Conservation (phyloP, 2,329 filamentous ascomycete genomes). For the Stemphylium beticola region DNA sequence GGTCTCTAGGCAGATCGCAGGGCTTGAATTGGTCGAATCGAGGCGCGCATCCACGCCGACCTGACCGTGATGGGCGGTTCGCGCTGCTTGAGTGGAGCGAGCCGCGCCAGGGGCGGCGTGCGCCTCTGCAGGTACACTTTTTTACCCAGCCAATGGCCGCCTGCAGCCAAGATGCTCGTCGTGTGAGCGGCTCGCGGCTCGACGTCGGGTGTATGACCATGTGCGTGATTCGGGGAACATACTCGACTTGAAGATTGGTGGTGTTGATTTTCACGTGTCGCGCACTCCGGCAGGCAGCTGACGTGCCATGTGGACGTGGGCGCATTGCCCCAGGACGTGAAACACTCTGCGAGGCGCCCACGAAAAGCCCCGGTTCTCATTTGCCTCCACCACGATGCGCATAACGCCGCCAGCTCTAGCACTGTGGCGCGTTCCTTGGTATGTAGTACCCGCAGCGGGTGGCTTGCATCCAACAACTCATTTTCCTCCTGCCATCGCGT, state of each 20-base stretch:
- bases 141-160: slow-evolving; percentile 16
- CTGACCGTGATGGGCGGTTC: slow-evolving; percentile 28
- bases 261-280: background rate
- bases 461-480: slow-evolving; percentile 14
- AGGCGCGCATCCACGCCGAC: slow-evolving; percentile 24
- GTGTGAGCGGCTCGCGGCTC: background rate
- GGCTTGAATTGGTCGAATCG: slow-evolving; percentile 38
- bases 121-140: slow-evolving; percentile 34
- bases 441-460: slow-evolving; percentile 17
- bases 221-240: background rate
- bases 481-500: background rate
- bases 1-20: slow-evolving; percentile 36
- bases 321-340: slow-evolving; percentile 2
- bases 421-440: background rate
- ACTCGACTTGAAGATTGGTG: background rate
- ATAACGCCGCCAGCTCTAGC: slow-evolving; percentile 7
- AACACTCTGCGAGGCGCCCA: slow-evolving; percentile 1
- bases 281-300: background rate
- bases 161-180: background rate
- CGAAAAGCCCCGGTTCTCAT: background rate
- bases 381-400: background rate
- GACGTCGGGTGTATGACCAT: background rate
- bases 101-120: slow-evolving; percentile 25
- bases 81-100: slow-evolving; percentile 30
- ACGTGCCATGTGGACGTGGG: background rate